Evolutionary conservation across 768 basidiomycete species (phyloP), one percentile per base, ranked within the genome.

Genomic region (Heimioporus sp.): DNA sequence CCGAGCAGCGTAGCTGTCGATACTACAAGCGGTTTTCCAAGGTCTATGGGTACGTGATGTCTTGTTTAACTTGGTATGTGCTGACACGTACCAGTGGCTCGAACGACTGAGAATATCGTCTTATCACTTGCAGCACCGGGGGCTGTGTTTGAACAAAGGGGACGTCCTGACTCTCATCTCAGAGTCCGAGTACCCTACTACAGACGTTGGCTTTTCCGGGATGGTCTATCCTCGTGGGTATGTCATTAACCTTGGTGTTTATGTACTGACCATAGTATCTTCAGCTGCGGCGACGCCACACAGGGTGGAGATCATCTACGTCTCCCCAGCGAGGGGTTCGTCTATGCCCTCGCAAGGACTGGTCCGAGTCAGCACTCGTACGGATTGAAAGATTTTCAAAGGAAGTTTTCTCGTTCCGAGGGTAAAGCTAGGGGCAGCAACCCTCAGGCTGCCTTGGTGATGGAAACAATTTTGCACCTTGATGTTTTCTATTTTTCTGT

Each of bases 301-400:
- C 30, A 21, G 53, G 39, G 46, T 46, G 31, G 45, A 48, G 19
- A 58, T 41, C 17, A 39, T 53, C 32, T 62, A 53, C 19, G 48
- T 46, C 37, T 45, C 53, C 13, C 56, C 53, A 2, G 13, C 30
- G 21, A 54, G 36, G 38, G 38, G 5, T 5, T 24, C 24, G 24
- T 24, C 24, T 24, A 5, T 24, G 24, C 5, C 24, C 24, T 24
- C 24, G n/a, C n/a, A 24, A 24, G 3, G 24, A 24, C 24, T 24
- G 24, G 3, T 3, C 3, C 5, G 5, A 24, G 24, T 24, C 24
- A 24, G 24, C 5, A 24, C 24, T 24, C 24, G 24, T 24, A 24
- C n/a, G n/a, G n/a, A n/a, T 5, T 5, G 24, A 24, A 24, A 24
- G 24, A 24, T 5, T 5, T 24, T 24, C 24, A 24, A 24, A 24